Conservation (phyloP, 306 rosid genomes). For the Myrica gale region DNA sequence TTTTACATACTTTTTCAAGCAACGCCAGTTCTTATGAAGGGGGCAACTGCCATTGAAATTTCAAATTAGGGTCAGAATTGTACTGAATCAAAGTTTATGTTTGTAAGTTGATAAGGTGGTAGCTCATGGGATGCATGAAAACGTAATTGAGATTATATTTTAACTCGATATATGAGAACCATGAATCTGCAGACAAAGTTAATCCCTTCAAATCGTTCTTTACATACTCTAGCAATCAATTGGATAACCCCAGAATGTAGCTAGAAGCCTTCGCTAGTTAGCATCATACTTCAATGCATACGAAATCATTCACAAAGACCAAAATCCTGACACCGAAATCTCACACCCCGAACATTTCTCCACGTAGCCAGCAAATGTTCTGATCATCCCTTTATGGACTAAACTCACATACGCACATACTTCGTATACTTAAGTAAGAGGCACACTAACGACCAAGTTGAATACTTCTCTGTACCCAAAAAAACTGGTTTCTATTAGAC, state of each 20-base stretch:
- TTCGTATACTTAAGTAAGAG: background rate
- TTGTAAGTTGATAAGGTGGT: too few species aligned
- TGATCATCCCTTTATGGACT: background rate
- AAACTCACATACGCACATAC: background rate
- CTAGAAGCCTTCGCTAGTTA: background rate
- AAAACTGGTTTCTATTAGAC: background rate
- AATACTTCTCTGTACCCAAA: background rate
- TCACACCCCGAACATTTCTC: background rate
- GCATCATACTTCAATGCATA: background rate
- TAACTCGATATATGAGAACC: too few species aligned
- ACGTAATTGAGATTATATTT: too few species aligned
- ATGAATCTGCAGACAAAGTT: background rate
- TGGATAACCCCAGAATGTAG: background rate
- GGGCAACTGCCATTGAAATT: too few species aligned
- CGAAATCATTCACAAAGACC: background rate
- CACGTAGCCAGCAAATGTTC: background rate
- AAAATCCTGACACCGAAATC: background rate
- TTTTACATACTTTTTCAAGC: too few species aligned
- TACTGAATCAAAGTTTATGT: too few species aligned
- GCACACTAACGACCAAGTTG: background rate
- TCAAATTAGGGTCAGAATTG: too few species aligned
- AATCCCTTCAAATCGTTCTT: background rate
- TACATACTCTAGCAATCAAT: background rate
- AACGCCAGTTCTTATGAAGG: too few species aligned
- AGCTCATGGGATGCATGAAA: too few species aligned